Evolutionary conservation across 1,139 yeast genomes (phyloP), one percentile per base, ranked within the genome.

Genomic region (Debaryomycetaceae sp.): DNA sequence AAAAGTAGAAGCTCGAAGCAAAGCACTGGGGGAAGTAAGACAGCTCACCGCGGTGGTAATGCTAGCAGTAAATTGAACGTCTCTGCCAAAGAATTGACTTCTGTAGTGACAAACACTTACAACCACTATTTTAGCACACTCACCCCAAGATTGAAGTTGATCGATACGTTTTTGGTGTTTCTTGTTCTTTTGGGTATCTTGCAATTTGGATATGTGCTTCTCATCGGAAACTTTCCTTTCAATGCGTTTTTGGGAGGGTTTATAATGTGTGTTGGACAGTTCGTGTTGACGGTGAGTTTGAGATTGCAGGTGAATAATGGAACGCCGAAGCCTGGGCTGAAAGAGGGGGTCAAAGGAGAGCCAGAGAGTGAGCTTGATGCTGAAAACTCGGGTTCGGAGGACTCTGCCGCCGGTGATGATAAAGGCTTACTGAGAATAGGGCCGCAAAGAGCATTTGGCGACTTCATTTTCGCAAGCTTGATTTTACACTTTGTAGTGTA

Each of bases 171-270:
- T 58, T 73, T 92, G 58, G 78, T 62, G 18, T 89, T 87, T 51
- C 66, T 92, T 44, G 91, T 92, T 11, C 61, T 70, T 0, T 69
- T 88, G 45, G 98, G 96, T 0, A 67, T 78, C 2, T 63, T 87
- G 35, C 98, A 92, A 64, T 87, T 89, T 58, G 64, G 74, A 5
- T 89, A 89, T 59, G 87, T 87, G 45, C 49, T 84, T 31, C 48
- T 89, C 13, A 79, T 89, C 40, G 96, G 98, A 24, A 87, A 81
- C 53, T 94, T 84, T 73, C 99, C 99, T 16, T 92, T 94, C 75
- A 92, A 92, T 65, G 98, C 97, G 26, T 92, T 92, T 58, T 73
- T 92, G 45, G 94, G 96, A 19, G 98, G 98, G 1, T 92, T 92
- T 58, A 79, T 86, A 43, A 73, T 89, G 31, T 87, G 98, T 44